Conservation (phyloP, 2,329 filamentous ascomycete species). For the Hypoxylon sp. region DNA sequence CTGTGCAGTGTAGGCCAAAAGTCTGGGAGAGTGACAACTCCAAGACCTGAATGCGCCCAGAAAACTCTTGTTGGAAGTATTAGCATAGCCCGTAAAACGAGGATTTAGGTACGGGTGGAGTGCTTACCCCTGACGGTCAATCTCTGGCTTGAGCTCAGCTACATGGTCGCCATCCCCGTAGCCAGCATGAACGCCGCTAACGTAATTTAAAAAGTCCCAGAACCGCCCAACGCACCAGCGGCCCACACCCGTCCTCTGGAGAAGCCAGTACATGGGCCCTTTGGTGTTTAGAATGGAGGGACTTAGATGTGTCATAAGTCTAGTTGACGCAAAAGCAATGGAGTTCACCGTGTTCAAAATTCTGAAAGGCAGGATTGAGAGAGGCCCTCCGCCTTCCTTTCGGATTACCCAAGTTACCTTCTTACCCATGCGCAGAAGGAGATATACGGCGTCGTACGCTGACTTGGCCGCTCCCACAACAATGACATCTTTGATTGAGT, state of each 20-base stretch:
- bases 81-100: background rate
- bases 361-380: constrained; percentile 44
- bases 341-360: constrained; percentile 45
- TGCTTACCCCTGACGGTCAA: constrained; percentile 48
- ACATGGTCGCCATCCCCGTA: constrained; percentile 47
- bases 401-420: constrained; percentile 51
- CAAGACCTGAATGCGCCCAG: constrained; percentile 48
- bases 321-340: constrained; percentile 46
- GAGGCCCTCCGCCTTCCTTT: constrained; percentile 45
- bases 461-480: constrained; percentile 52
- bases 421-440: constrained; percentile 48
- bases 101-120: background rate
- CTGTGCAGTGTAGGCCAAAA: constrained; percentile 49
- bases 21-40: constrained; percentile 44
- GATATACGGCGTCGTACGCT: constrained; percentile 49
- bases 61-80: constrained; percentile 40
- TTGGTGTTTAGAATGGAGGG: constrained; percentile 45
- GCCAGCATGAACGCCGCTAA: constrained; percentile 44
- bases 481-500: constrained; percentile 36
- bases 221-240: constrained; percentile 30
- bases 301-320: constrained; percentile 48
- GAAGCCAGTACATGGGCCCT: constrained; percentile 39
- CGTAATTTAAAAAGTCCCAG: constrained; percentile 41
- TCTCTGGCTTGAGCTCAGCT: constrained; percentile 42
- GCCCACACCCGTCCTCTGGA: constrained; percentile 35